Evolutionary conservation across 495 filamentous ascomycete genomes (phyloP), one percentile per base, ranked within the genome.

Genomic region (Lepraria neglecta): DNA sequence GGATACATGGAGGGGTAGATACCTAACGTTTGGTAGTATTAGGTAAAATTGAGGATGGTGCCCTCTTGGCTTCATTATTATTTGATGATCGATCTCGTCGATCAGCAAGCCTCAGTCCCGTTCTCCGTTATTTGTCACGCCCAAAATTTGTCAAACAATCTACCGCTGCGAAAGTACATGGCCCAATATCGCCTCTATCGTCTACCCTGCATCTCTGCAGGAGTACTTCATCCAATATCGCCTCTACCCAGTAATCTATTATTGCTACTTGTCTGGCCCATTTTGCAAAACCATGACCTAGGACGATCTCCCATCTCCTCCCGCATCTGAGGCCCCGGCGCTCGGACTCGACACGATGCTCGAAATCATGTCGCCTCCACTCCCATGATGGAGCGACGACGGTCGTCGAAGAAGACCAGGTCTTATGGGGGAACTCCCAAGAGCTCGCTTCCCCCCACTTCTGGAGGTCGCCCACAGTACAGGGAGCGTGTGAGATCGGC

Each of bases 391-490:
- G 48, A 53, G 21, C 50, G 35, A 21, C 52, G 55, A 47, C 54
- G 38, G 38, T 56, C 56, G 58, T 56, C 63, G 19, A 61, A 61
- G 35, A 61, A 65, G 51, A 65, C 50, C 12, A 61, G 57, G 43
- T 61, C 63, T 40, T 65, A 60, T 24, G 40, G 43, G 21, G 63
- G 44, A 56, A 24, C 56, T 31, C 31, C 47, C 3, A 63, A 52
- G 35, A 44, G 38, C 28, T 47, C 40, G 24, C 61, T 52, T 10
- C 24, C 33, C 28, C 17, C 48, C 31, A 53, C 38, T 15, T 52
- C 38, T 27, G 28, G 28, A 40, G 15, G 33, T 12, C 46, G 61
- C 6, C 55, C 61, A 19, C 40, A 27, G 10, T 48, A 38, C 14
- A 59, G 19, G 44, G 56, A 63, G 40, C 61, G 61, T 31, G 48